Conservation (phyloP, 345 rosid genomes). For the Erodium maritimum region DNA sequence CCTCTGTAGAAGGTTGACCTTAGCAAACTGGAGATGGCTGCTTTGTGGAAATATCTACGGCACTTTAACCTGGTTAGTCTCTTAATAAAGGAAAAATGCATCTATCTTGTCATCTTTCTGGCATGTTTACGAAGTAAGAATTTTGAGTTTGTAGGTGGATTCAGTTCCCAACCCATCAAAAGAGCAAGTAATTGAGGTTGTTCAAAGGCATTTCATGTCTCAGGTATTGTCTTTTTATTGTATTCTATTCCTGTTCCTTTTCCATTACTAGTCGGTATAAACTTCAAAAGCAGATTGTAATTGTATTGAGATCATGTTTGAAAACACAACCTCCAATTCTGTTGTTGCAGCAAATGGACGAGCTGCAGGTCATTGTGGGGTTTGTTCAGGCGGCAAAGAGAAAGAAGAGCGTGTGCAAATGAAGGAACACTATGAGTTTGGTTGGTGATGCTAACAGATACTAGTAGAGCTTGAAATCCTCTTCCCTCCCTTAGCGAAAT, state of each 20-base stretch:
- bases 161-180: constrained; percentile 75
- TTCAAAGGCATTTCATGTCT: constrained; percentile 87
- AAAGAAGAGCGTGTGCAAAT: constrained; percentile 62
- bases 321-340: no score
- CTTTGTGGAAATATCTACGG: constrained; percentile 77
- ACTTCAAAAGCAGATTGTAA: no score
- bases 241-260: no score
- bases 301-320: no score
- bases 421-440: constrained; percentile 1
- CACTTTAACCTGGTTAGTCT: constrained; percentile 86
- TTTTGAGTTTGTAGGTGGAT: constrained; percentile 44
- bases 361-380: constrained; percentile 88
- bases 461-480: no score
- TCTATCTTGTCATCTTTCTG: no score
- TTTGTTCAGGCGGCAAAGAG: constrained; percentile 88
- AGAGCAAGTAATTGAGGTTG: constrained; percentile 77
- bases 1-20: constrained; percentile 68
- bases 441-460: no score
- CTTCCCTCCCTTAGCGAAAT: no score
- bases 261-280: no score
- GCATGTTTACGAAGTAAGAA: background rate
- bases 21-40: constrained; percentile 86
- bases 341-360: constrained; percentile 87
- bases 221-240: constrained; percentile 50
- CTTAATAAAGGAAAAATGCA: background rate